phyloP scores from a whole-genome alignment of 192 early-diverging fungal species.

The Endogone sp. region DNA sequence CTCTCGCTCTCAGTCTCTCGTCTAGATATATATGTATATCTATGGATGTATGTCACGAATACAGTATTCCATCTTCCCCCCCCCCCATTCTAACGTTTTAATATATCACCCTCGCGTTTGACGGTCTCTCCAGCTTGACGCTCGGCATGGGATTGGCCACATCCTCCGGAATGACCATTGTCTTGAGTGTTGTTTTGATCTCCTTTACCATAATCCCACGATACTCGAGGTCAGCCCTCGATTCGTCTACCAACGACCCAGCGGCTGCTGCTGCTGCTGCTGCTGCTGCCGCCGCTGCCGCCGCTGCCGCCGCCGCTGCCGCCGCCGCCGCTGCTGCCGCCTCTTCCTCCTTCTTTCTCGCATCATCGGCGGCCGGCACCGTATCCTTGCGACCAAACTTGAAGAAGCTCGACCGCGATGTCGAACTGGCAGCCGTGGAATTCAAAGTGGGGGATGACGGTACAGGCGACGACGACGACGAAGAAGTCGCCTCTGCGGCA shows the following conservation, averaged over 20 bases:
- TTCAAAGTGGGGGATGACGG: neutral
- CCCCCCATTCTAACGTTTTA: neutral
- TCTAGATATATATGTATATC: neutral
- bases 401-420: constrained; percentile 1
- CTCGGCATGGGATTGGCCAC: constrained; percentile 22
- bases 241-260: constrained; percentile 14
- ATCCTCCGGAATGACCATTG: constrained; percentile 30
- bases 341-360: constrained; percentile 5
- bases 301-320: neutral
- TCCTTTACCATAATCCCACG: constrained; percentile 37
- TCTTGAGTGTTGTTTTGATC: constrained; percentile 35
- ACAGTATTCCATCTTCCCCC: too few relatives aligned
- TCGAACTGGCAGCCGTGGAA: neutral
- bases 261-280: neutral
- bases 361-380: constrained; percentile 2
- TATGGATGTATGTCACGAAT: neutral
- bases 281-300: neutral
- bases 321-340: neutral
- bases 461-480: neutral
- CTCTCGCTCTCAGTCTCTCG: too few relatives aligned
- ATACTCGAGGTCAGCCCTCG: constrained; percentile 24
- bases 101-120: constrained; percentile 20
- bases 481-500: neutral
- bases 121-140: constrained; percentile 27
- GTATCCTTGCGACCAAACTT: constrained; percentile 10